These are phyloP conservation scores for Aspergillus pseudoviridinutans DNA, from an alignment of 2,329 filamentous ascomycete species.

Conservation along the genomic window DNA sequence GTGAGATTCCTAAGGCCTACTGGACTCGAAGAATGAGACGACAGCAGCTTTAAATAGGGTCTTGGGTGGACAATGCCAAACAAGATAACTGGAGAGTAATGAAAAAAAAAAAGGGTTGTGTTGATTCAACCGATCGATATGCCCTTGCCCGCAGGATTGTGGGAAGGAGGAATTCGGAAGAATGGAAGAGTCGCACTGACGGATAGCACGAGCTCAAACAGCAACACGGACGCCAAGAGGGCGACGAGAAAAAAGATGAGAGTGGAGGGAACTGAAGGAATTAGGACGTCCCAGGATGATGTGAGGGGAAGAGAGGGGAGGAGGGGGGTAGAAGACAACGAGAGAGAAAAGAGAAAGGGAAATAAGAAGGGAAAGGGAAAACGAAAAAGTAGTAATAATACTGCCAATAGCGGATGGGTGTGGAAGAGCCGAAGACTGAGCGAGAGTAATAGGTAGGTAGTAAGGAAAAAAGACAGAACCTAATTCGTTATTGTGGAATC, in stretches of 20 bases:
- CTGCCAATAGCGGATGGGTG: constrained; percentile 16
- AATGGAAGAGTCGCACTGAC: constrained; percentile 18
- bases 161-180: constrained; percentile 15
- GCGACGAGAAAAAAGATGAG: constrained; percentile 8
- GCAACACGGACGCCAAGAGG: constrained; percentile 19
- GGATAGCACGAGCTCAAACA: constrained; percentile 19
- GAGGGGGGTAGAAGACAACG: constrained; percentile 18
- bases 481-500: constrained; percentile 13
- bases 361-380: constrained; percentile 11
- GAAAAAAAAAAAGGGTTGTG: constrained; percentile 5
- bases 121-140: constrained; percentile 17
- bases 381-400: constrained; percentile 14
- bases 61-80: not conserved
- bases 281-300: constrained; percentile 14
- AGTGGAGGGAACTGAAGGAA: constrained; percentile 15
- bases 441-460: constrained; percentile 7
- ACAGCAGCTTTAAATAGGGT: not conserved
- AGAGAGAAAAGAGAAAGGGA: constrained; percentile 16
- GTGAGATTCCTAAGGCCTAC: not conserved
- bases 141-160: constrained; percentile 17
- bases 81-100: not conserved
- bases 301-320: constrained; percentile 19
- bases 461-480: not conserved
- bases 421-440: constrained; percentile 15
- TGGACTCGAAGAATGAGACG: not conserved